phyloP scores from a whole-genome alignment of 1,139 yeast genomes.

The Meyerozyma sp. region DNA sequence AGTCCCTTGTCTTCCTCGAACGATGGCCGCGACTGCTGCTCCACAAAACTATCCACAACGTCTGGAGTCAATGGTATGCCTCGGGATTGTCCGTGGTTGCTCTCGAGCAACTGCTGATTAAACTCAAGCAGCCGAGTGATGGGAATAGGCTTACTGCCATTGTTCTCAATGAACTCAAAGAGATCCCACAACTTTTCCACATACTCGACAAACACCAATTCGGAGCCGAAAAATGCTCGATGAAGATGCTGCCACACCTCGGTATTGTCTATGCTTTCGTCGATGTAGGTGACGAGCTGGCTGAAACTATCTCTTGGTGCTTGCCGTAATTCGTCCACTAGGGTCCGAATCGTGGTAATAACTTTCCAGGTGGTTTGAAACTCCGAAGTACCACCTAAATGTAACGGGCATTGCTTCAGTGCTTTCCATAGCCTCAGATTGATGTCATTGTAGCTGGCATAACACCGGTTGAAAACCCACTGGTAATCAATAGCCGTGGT shows the following conservation, averaged over 20 bases:
- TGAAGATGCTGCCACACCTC: conserved; percentile 14
- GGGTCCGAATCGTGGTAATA: conserved; percentile 2
- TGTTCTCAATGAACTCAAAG: conserved; percentile 16
- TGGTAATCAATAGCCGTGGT: conserved; percentile 6
- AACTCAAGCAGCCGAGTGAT: conserved; percentile 16
- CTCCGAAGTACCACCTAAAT: background rate
- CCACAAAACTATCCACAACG: conserved; percentile 22
- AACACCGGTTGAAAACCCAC: conserved; percentile 5
- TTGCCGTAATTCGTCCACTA: background rate
- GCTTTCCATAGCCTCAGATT: background rate
- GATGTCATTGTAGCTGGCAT: background rate
- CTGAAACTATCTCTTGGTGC: background rate
- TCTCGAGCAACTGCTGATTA: conserved; percentile 17
- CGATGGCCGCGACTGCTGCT: conserved; percentile 14
- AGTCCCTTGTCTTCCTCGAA: background rate
- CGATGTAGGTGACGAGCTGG: conserved; percentile 5
- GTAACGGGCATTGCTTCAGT: background rate
- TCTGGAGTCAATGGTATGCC: conserved; percentile 20
- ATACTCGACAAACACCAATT: conserved; percentile 22
- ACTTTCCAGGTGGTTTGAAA: conserved; percentile 4
- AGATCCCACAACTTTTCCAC: conserved; percentile 24
- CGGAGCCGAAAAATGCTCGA: conserved; percentile 25
- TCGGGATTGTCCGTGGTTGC: conserved; percentile 12
- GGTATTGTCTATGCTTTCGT: conserved; percentile 6
- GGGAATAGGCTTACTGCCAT: conserved; percentile 7